A percentile compares a stretch with the other conserved stretches of the same genome.
Conservation (phyloP, 1,139 yeast species). For the Hanseniaspora gamundiae region DNA sequence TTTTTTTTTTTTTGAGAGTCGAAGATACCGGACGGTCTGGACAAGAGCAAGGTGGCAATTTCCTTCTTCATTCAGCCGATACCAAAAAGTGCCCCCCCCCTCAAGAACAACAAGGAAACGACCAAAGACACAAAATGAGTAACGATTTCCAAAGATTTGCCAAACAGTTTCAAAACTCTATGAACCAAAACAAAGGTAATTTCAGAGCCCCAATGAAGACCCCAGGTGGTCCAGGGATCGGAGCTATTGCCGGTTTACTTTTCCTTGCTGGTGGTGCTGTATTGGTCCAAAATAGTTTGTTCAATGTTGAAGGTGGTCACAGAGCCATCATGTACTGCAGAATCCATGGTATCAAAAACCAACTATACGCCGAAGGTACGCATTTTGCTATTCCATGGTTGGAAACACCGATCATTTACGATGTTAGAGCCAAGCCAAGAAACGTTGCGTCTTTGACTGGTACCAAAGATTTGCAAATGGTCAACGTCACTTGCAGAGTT, state of each 20-base stretch:
- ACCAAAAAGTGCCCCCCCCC: too few relatives aligned
- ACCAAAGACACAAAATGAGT: conserved; percentile 11
- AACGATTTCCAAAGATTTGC: conserved; percentile 24
- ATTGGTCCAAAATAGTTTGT: conserved; percentile 61
- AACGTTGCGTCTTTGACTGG: conserved; percentile 97
- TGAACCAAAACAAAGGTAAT: conserved; percentile 15
- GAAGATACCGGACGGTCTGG: too few relatives aligned
- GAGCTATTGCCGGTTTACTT: background rate
- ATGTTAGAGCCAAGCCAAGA: conserved; percentile 95
- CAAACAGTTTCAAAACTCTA: conserved; percentile 21
- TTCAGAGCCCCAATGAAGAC: conserved; percentile 1
- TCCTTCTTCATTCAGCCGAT: too few relatives aligned
- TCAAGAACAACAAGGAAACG: too few relatives aligned
- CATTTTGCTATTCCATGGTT: conserved; percentile 92
- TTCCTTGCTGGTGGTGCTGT: conserved; percentile 56
- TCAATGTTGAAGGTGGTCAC: conserved; percentile 98
- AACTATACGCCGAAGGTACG: conserved; percentile 86
- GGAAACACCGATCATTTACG: conserved; percentile 85
- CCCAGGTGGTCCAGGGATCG: conserved; percentile 4
- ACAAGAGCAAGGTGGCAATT: background rate
- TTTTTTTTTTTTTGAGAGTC: background rate
- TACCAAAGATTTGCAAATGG: conserved; percentile 98
- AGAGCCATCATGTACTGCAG: conserved; percentile 92
- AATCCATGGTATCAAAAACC: conserved; percentile 73
- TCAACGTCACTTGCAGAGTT: conserved; percentile 94